Percentiles rank a stretch among this genome's conserved stretches.
These are phyloP conservation scores for Penicillium digitatum DNA, from an alignment of 2,329 filamentous ascomycete species.

Conservation along the genomic window DNA sequence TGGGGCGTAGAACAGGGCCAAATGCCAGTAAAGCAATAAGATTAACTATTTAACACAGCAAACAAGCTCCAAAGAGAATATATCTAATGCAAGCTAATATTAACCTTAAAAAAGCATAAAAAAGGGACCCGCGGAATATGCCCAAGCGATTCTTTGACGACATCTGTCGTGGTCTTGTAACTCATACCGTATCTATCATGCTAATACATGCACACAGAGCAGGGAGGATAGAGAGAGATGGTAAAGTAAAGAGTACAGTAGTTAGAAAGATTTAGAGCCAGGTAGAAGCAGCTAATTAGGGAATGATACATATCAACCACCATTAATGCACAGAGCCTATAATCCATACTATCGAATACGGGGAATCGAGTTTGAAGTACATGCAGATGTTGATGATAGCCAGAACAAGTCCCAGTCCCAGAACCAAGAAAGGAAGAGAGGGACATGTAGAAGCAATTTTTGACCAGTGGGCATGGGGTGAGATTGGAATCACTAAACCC, in stretches of 20 bases:
- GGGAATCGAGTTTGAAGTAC: background rate
- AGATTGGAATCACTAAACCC: background rate
- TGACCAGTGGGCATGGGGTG: background rate
- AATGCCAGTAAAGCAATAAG: no score
- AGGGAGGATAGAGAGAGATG: background rate
- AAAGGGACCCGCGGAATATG: no score
- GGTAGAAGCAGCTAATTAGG: background rate
- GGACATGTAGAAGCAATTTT: background rate
- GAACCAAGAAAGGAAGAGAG: background rate
- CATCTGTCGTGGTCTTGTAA: background rate
- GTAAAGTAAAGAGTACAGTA: background rate
- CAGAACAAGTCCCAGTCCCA: background rate
- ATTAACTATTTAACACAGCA: no score
- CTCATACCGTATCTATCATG: background rate
- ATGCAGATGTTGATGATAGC: background rate
- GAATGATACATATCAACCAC: background rate
- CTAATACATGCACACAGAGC: background rate
- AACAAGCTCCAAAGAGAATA: no score
- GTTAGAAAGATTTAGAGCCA: background rate
- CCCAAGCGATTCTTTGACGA: no score
- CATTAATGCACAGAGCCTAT: background rate
- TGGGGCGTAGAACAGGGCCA: no score
- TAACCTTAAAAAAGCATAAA: no score
- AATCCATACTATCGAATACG: background rate
- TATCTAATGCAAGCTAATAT: no score